Percentiles rank a stretch among this genome's conserved stretches.
phyloP scores from a whole-genome alignment of 352 stramenopile species.

The Phytopythium montanum region DNA sequence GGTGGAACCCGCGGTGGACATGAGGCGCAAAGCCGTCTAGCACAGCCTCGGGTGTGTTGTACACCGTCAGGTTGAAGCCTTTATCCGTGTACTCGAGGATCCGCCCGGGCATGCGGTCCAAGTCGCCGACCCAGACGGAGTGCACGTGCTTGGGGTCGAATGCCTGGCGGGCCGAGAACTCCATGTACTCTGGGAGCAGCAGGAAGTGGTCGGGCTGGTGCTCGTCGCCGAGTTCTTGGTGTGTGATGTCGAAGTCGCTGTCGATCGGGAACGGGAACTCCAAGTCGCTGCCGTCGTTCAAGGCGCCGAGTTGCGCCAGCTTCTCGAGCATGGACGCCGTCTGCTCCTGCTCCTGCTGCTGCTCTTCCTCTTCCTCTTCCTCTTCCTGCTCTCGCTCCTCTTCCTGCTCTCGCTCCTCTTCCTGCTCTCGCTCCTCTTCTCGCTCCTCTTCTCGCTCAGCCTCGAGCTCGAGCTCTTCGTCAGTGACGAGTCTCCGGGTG shows the following conservation, averaged over 20 bases:
- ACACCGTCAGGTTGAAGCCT: constrained; percentile 11
- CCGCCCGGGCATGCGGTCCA: constrained; percentile 3
- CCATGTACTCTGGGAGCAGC: neutral
- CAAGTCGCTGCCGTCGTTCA: neutral
- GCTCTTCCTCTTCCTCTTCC: neutral
- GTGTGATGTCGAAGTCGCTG: neutral
- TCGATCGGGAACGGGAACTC: neutral
- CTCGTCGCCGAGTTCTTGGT: neutral
- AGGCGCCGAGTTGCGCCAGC: neutral
- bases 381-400: neutral
- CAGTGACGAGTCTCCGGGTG: neutral
- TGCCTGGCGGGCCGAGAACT: neutral
- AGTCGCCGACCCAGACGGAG: constrained; percentile 14
- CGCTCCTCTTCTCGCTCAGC: neutral
- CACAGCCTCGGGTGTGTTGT: constrained; percentile 8
- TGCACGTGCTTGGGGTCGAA: constrained; percentile 4
- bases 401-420: neutral
- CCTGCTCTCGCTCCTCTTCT: neutral
- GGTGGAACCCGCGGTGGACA: constrained; percentile 1
- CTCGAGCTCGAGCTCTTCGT: neutral
- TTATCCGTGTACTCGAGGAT: constrained; percentile 1
- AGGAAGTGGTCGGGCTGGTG: neutral
- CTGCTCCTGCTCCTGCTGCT: neutral
- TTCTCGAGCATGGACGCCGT: neutral
- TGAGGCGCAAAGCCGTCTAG: constrained; percentile 11